These are phyloP conservation scores for Cryptomeria japonica DNA, from an alignment of 75 land plant genomes.

Conservation along the genomic window DNA sequence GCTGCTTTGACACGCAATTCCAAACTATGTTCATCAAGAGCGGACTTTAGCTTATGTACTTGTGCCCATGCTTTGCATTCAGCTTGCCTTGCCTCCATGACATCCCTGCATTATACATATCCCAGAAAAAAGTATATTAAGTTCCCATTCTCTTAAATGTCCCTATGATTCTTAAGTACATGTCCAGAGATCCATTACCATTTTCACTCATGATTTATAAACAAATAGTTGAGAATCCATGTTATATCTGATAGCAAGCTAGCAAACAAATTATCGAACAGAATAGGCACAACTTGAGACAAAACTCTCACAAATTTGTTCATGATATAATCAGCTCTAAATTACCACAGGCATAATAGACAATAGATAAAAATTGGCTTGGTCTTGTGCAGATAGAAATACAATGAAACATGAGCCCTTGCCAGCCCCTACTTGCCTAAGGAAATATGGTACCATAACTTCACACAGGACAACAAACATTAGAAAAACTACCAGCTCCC, in stretches of 20 bases:
- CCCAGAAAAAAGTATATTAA: neutral
- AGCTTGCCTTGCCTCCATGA: slow-evolving; percentile 67
- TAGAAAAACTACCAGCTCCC: neutral
- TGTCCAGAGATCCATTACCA: neutral
- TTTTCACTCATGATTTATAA: neutral
- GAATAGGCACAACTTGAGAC: neutral
- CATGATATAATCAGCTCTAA: neutral
- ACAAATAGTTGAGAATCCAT: neutral
- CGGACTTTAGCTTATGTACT: slow-evolving; percentile 77
- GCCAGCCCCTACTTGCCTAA: neutral
- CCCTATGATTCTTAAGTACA: neutral
- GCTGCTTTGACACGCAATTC: slow-evolving; percentile 91
- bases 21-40: slow-evolving; percentile 85
- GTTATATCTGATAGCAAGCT: neutral
- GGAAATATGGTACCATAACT: neutral
- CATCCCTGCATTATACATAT: slow-evolving; percentile 48
- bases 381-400: neutral
- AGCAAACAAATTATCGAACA: neutral
- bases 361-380: neutral
- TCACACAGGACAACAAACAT: neutral
- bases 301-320: neutral
- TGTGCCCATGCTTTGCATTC: slow-evolving; percentile 87
- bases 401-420: neutral
- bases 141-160: neutral
- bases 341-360: neutral